Evolutionary conservation across 1,139 yeast genomes (phyloP).

Genomic region (Komagataea norvegica): DNA sequence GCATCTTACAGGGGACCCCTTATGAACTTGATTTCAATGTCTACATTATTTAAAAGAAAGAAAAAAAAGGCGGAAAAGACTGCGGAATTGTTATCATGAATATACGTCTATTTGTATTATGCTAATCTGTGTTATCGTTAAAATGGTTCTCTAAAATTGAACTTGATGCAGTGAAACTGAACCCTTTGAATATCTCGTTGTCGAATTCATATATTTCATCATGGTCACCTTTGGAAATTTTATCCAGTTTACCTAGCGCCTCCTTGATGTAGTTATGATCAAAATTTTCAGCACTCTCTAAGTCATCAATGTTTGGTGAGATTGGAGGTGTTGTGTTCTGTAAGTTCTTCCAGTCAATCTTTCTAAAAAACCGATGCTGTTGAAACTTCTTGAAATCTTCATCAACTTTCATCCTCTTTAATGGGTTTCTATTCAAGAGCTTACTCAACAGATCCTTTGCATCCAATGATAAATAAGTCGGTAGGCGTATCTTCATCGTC

Average conservation of each 20-base stretch:
- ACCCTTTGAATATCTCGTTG: constrained; percentile 21
- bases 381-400: constrained; percentile 68
- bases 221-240: background rate
- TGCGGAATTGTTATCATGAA: no score
- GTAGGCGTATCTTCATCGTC: constrained; percentile 64
- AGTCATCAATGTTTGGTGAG: constrained; percentile 74
- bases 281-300: constrained; percentile 84
- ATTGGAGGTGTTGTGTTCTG: constrained; percentile 51
- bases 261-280: constrained; percentile 71
- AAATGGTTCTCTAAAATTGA: constrained; percentile 14
- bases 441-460: constrained; percentile 77
- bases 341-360: constrained; percentile 66
- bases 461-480: constrained; percentile 71
- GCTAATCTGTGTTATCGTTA: background rate
- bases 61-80: no score
- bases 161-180: constrained; percentile 23
- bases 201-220: constrained; percentile 7
- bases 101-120: no score
- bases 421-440: constrained; percentile 67
- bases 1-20: constrained; percentile 35
- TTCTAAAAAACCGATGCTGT: constrained; percentile 69
- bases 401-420: constrained; percentile 69
- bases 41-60: constrained; percentile 30
- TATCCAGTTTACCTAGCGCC: constrained; percentile 10
- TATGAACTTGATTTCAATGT: constrained; percentile 36